Base-by-base conservation (phyloP, 129 eudicot genomes). In the Tagetes erecta region DNA sequence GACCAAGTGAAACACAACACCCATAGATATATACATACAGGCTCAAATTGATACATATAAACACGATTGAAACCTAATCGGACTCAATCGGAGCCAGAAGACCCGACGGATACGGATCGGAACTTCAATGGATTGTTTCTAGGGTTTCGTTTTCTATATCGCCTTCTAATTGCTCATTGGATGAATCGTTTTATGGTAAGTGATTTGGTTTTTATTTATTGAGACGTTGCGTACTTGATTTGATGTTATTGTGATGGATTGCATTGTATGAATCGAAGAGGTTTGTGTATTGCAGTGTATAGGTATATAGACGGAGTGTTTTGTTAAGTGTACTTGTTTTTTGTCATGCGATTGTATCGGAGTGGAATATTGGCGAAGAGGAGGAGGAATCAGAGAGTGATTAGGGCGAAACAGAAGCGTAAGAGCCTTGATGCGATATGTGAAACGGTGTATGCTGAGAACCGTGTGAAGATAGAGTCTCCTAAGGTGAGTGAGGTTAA, bases 351-450 rank as follows among this genome's bases (percentile, higher is more conserved):
- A 74, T 78, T 87, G 44, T 79, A 87, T 74, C 83, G 78, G 83
- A 12, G 79, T 45, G 90, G 72, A 3, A 63, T 83, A 40, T 83
- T 73, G 57, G 80, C 74, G 64, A 75, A 73, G 60, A 47, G 71
- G 57, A 80, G 84, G 91, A 87, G 70, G 77, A 80, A 79, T 65
- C 64, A 83, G 86, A 83, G 75, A 65, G 72, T 81, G 84, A 73
- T 84, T 68, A 89, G 89, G 88, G 73, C 83, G 64, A 88, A 80
- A 76, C 86, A 76, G 84, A 94, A 91, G 79, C 99, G 85, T 44
- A 91, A 94, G 85, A 85, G 82, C 74, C 90, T 94, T 72, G 99
- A 94, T 79, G 89, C 90, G 6, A 88, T 94, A 37, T 83, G 85
- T 74, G 99, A 91, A 5, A 78, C 81, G 64, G 83, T 66, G 27